Evolutionary conservation across 2,329 filamentous ascomycete genomes (phyloP).

Genomic region (Alternaria conjuncta): DNA sequence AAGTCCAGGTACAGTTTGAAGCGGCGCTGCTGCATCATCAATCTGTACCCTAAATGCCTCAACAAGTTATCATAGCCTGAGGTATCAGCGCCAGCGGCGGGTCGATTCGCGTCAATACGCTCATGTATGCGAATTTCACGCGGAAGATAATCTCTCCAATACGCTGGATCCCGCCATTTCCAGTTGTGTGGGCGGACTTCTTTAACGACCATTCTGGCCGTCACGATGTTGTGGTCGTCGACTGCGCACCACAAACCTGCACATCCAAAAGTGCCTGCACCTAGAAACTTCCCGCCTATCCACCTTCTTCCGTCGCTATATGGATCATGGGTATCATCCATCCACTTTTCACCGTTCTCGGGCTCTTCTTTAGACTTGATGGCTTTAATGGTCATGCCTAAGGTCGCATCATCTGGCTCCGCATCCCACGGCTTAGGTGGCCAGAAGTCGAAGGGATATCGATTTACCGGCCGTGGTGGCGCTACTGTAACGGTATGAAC

Average conservation of each 20-base stretch:
- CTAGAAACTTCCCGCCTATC: background rate
- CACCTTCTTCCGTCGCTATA: background rate
- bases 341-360: background rate
- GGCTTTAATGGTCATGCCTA: background rate
- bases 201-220: background rate
- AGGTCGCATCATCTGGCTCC: background rate
- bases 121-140: background rate
- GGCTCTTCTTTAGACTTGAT: background rate
- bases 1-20: background rate
- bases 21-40: background rate
- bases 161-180: background rate
- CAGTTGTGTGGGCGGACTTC: background rate
- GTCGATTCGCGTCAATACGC: background rate
- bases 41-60: background rate
- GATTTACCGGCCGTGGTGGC: background rate
- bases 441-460: background rate
- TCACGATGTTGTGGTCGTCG: background rate
- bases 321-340: background rate
- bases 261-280: background rate
- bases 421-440: background rate
- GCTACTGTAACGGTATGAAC: background rate
- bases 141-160: background rate
- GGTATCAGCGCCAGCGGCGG: background rate
- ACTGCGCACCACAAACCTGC: background rate
- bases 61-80: background rate